phyloP scores from a whole-genome alignment of 2,329 filamentous ascomycete species.

The Sclerotinia sclerotiorum region DNA sequence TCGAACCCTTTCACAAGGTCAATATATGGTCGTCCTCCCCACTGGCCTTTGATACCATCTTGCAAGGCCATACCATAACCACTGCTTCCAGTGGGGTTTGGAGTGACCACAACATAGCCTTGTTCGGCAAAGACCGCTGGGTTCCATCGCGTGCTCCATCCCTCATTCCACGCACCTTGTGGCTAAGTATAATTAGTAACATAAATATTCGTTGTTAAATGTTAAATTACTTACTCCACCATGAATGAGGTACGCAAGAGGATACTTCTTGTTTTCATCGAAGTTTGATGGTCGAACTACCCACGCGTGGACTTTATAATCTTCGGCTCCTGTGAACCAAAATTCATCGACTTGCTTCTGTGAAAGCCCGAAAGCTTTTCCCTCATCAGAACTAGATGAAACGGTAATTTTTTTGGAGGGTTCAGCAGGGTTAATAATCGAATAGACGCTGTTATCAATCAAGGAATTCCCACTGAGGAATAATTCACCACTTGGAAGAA shows the following conservation, averaged over 20 bases:
- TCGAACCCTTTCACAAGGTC: constrained; percentile 80
- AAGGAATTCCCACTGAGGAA: constrained; percentile 68
- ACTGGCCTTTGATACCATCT: constrained; percentile 74
- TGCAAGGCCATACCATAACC: constrained; percentile 77
- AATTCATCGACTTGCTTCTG: constrained; percentile 64
- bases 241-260: constrained; percentile 76
- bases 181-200: constrained; percentile 27
- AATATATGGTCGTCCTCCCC: constrained; percentile 82
- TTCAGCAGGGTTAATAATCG: constrained; percentile 48
- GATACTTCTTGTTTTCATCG: constrained; percentile 68
- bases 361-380: constrained; percentile 65
- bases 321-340: constrained; percentile 64
- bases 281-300: constrained; percentile 68
- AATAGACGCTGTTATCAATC: constrained; percentile 71
- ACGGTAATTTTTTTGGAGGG: constrained; percentile 46
- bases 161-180: constrained; percentile 41
- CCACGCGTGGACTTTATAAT: constrained; percentile 62
- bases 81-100: constrained; percentile 81
- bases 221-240: constrained; percentile 53
- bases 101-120: constrained; percentile 78
- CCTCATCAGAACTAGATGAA: constrained; percentile 65
- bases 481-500: constrained; percentile 53
- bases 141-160: constrained; percentile 74
- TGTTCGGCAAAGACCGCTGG: constrained; percentile 83
- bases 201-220: neutral